A percentile compares a stretch with the other conserved stretches of the same genome.
Evolutionary conservation across 2,329 filamentous ascomycete species (phyloP).

Genomic region (Fusarium sarcochroum): DNA sequence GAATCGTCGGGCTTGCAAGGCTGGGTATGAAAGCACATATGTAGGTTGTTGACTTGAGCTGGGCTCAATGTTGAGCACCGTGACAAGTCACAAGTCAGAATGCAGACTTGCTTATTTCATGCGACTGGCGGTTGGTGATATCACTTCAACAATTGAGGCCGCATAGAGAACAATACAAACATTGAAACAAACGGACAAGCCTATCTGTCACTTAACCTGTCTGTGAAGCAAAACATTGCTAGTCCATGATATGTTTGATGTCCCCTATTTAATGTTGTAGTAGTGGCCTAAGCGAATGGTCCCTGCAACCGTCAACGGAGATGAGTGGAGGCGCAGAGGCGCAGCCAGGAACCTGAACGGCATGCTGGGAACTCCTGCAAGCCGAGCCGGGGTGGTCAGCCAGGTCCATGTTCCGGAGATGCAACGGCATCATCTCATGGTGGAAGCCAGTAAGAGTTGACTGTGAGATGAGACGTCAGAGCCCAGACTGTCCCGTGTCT

Average conservation of each 20-base stretch:
- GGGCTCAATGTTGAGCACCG: constrained; percentile 22
- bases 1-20: background rate
- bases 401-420: constrained; percentile 15
- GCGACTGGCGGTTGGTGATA: background rate
- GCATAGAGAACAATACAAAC: constrained; percentile 2
- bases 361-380: constrained; percentile 31
- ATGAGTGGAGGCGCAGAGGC: constrained; percentile 40
- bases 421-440: background rate
- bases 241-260: constrained; percentile 5
- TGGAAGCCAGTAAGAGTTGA: constrained; percentile 17
- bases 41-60: background rate
- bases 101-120: constrained; percentile 19
- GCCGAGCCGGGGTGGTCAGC: constrained; percentile 25
- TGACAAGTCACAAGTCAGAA: constrained; percentile 18
- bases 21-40: background rate
- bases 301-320: constrained; percentile 36
- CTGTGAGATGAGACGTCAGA: constrained; percentile 11
- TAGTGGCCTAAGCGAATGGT: constrained; percentile 7
- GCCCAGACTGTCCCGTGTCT: constrained; percentile 3
- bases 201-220: background rate
- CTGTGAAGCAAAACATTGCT: background rate
- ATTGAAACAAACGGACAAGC: background rate
- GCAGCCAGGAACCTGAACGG: constrained; percentile 18
- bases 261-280: constrained; percentile 23
- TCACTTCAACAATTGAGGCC: constrained; percentile 2